A percentile compares a stretch with the other conserved stretches of the same genome.
phyloP scores from a whole-genome alignment of 208 protist genomes.

The Naegleria lovaniensis region DNA sequence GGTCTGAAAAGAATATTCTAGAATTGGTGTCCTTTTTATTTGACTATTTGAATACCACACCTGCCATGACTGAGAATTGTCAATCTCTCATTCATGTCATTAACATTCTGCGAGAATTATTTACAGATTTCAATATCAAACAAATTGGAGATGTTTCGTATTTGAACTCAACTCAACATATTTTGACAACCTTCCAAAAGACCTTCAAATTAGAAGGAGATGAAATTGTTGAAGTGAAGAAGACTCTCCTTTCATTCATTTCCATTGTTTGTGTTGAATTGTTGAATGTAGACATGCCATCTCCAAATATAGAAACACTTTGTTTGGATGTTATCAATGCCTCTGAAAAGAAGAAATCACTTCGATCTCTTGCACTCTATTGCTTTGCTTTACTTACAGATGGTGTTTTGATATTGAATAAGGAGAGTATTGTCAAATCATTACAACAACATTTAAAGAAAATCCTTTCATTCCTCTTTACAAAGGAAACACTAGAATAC shows the following conservation, averaged over 20 bases:
- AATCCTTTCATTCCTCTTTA: background rate
- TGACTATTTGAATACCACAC: background rate
- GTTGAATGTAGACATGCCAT: background rate
- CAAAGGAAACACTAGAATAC: background rate
- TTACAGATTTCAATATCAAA: background rate
- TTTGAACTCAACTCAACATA: too few species aligned
- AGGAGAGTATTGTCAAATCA: background rate
- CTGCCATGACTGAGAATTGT: background rate
- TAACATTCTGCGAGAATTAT: background rate
- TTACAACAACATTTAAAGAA: background rate
- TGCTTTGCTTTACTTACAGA: background rate
- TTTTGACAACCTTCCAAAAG: background rate
- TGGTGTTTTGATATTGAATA: background rate
- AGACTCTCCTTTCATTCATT: background rate
- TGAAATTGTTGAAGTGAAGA: background rate
- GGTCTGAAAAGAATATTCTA: background rate
- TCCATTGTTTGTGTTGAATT: background rate
- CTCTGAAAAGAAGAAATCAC: constrained; percentile 4
- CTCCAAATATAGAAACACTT: background rate
- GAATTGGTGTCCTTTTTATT: background rate
- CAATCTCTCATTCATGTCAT: background rate
- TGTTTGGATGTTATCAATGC: background rate
- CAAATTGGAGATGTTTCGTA: background rate
- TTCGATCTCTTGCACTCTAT: background rate
- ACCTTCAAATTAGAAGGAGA: background rate